These are phyloP conservation scores for Aspergillus tanneri DNA, from an alignment of 2,329 filamentous ascomycete species.

Conservation along the genomic window DNA sequence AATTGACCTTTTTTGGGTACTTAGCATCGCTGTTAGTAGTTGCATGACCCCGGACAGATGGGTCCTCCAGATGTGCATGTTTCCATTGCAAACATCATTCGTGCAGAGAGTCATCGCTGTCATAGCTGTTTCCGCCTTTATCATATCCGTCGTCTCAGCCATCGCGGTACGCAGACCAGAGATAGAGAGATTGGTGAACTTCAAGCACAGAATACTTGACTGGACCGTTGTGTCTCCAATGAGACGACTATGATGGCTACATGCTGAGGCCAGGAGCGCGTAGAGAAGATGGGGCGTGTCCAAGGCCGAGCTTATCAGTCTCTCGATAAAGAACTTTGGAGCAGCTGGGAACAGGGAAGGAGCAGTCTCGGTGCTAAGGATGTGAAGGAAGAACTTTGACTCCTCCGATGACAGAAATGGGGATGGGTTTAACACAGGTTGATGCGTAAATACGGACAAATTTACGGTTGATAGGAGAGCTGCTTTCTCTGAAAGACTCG, in stretches of 20 bases:
- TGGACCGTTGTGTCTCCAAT: conserved; percentile 16
- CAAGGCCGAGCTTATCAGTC: conserved; percentile 24
- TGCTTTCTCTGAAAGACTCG: neutral
- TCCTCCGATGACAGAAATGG: conserved; percentile 21
- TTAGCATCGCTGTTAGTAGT: conserved; percentile 18
- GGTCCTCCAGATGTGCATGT: conserved; percentile 27
- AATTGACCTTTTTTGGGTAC: conserved; percentile 12
- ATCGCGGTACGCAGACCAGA: conserved; percentile 24
- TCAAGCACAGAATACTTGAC: conserved; percentile 20
- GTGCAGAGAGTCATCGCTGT: conserved; percentile 34
- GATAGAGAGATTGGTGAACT: conserved; percentile 30
- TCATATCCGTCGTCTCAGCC: conserved; percentile 8
- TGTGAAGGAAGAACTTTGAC: conserved; percentile 28
- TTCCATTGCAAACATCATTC: conserved; percentile 36
- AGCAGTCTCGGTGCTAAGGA: conserved; percentile 28
- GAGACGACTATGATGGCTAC: conserved; percentile 31
- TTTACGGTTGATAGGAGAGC: neutral
- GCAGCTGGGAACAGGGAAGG: conserved; percentile 29
- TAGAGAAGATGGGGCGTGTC: conserved; percentile 29
- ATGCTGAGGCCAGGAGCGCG: conserved; percentile 28
- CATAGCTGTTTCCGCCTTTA: conserved; percentile 25
- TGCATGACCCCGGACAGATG: conserved; percentile 29
- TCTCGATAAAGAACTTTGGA: conserved; percentile 23
- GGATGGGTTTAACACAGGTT: conserved; percentile 19
- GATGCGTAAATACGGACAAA: conserved; percentile 7